Evolutionary conservation across 2,329 filamentous ascomycete species (phyloP).

Genomic region (Paramyrothecium sp.): DNA sequence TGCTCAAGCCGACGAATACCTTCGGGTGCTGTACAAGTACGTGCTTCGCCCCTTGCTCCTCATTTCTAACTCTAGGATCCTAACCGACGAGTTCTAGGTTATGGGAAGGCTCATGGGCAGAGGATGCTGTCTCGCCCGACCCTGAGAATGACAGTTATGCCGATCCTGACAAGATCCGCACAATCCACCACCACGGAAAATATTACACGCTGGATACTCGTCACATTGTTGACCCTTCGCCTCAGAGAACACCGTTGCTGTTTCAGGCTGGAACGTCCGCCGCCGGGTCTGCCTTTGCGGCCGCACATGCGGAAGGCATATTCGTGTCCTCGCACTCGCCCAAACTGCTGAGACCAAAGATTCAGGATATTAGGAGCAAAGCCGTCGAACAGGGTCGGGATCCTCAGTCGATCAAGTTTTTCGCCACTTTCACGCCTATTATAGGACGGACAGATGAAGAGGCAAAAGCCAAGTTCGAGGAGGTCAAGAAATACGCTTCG

Average conservation of each 20-base stretch:
- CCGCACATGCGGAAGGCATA: slow-evolving; percentile 58
- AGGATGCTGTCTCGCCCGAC: slow-evolving; percentile 55
- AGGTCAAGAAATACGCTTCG: slow-evolving; percentile 50
- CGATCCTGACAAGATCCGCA: slow-evolving; percentile 56
- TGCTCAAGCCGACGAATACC: slow-evolving; percentile 59
- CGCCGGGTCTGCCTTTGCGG: slow-evolving; percentile 55
- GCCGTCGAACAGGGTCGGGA: slow-evolving; percentile 52
- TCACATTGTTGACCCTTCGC: slow-evolving; percentile 52
- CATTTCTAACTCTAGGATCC: not conserved
- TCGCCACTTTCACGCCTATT: slow-evolving; percentile 48
- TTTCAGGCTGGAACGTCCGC: slow-evolving; percentile 60
- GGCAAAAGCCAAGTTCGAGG: slow-evolving; percentile 49
- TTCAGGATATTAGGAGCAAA: slow-evolving; percentile 50
- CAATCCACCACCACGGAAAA: slow-evolving; percentile 59
- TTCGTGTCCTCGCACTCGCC: slow-evolving; percentile 57
- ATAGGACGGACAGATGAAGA: slow-evolving; percentile 50
- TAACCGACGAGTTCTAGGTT: slow-evolving; percentile 28
- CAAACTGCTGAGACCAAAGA: slow-evolving; percentile 44
- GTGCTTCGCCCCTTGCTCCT: slow-evolving; percentile 5
- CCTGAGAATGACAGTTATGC: slow-evolving; percentile 53
- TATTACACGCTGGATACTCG: slow-evolving; percentile 46
- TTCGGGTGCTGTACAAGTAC: slow-evolving; percentile 61
- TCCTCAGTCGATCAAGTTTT: slow-evolving; percentile 55
- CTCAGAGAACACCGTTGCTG: slow-evolving; percentile 55
- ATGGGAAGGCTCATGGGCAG: slow-evolving; percentile 55